Conservation (phyloP, 208 protist genomes). For the Acanthamoeba lenticulata region DNA sequence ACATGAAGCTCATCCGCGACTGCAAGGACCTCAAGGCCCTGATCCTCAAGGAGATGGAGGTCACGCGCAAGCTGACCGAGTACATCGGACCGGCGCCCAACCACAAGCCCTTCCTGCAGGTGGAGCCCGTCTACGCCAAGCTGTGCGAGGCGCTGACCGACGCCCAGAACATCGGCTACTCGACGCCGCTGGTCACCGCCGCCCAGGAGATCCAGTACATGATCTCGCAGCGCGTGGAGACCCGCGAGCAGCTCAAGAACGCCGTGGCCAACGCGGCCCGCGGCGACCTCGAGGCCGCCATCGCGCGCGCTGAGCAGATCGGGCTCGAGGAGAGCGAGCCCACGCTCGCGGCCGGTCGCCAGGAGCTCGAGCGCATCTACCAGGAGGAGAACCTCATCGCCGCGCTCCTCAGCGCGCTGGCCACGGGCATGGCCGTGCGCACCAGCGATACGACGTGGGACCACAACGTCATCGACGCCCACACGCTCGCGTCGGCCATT, state of each 20-base stretch:
- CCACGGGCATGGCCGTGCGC: not conserved
- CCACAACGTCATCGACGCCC: not conserved
- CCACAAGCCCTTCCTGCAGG: not conserved
- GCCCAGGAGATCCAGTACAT: not conserved
- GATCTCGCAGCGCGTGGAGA: not conserved
- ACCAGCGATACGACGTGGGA: constrained; percentile 22
- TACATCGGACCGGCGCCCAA: not conserved
- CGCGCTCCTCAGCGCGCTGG: not conserved
- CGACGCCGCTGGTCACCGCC: constrained; percentile 1
- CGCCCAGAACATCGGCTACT: not conserved
- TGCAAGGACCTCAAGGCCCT: constrained; percentile 11
- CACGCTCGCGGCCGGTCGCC: not conserved
- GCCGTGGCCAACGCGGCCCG: not conserved
- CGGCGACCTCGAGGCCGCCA: not conserved
- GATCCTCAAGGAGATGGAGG: constrained; percentile 44
- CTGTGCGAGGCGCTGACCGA: not conserved
- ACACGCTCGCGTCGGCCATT: not conserved
- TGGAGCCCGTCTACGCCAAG: constrained; percentile 8
- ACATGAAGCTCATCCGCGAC: constrained; percentile 40
- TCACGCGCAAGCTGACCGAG: constrained; percentile 30
- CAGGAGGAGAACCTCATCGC: constrained; percentile 43
- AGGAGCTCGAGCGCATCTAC: constrained; percentile 52
- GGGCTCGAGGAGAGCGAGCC: not conserved
- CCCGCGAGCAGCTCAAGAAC: not conserved
- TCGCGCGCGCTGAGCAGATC: constrained; percentile 40